Conservation (phyloP, 371 early-diverging fungal species). For the Hamiltosporidium tvaerminnensis region DNA sequence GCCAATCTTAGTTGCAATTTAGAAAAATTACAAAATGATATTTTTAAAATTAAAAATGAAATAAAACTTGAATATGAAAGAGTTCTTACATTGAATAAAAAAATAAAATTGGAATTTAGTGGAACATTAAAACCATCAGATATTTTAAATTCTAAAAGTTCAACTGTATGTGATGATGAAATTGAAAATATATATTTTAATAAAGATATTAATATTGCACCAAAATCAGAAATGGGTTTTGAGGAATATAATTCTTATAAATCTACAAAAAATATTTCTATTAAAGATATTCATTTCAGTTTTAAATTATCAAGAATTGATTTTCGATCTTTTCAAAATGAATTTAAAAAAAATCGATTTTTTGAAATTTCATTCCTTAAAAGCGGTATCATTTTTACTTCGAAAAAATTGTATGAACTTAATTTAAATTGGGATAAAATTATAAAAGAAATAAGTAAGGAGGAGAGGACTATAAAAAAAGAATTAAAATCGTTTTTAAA, state of each 20-base stretch:
- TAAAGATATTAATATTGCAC: no score
- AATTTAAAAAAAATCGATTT: slow-evolving; percentile 31
- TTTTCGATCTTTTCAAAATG: slow-evolving; percentile 12
- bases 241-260: no score
- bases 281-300: slow-evolving; percentile 10
- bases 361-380: slow-evolving; percentile 35
- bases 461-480: slow-evolving; percentile 19
- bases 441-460: slow-evolving; percentile 19
- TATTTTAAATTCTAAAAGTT: no score
- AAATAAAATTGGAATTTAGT: slow-evolving; percentile 10
- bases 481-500: slow-evolving; percentile 13
- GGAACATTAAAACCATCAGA: no score
- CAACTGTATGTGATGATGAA: no score
- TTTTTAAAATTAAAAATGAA: slow-evolving; percentile 21
- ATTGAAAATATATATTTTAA: no score
- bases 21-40: neutral
- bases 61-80: slow-evolving; percentile 33
- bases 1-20: slow-evolving; percentile 11
- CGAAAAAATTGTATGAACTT: slow-evolving; percentile 18
- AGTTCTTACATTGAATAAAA: slow-evolving; percentile 11
- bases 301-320: slow-evolving; percentile 47
- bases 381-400: slow-evolving; percentile 48
- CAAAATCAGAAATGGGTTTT: no score
- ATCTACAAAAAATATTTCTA: neutral
- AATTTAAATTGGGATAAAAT: slow-evolving; percentile 7